Evolutionary conservation across 2,329 filamentous ascomycete species (phyloP).

Genomic region (Juglanconis sp.): DNA sequence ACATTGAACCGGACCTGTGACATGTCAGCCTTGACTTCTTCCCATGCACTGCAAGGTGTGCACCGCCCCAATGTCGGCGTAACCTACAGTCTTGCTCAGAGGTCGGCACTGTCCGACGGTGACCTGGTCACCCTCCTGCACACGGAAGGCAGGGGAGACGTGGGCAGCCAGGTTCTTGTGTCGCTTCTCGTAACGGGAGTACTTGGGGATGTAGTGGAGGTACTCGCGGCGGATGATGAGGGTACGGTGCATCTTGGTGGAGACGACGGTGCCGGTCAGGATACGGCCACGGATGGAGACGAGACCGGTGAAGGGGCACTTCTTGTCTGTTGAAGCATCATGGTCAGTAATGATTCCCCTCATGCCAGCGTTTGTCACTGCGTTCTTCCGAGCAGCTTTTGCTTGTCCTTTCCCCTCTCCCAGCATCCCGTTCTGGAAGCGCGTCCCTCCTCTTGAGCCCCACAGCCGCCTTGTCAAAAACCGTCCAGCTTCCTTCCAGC

Average conservation of each 20-base stretch:
- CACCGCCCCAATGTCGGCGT: background rate
- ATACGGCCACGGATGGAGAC: slow-evolving; percentile 99
- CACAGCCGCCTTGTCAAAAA: background rate
- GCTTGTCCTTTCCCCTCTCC: background rate
- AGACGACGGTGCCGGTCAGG: slow-evolving; percentile 97
- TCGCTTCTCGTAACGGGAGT: slow-evolving; percentile 99
- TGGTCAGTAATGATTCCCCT: slow-evolving; percentile 18
- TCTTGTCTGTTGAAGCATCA: slow-evolving; percentile 76
- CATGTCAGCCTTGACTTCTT: slow-evolving; percentile 16
- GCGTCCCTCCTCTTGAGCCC: background rate
- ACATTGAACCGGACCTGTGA: slow-evolving; percentile 96
- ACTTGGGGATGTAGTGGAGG: slow-evolving; percentile 99
- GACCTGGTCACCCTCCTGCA: slow-evolving; percentile 98
- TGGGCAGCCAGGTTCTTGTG: slow-evolving; percentile 99
- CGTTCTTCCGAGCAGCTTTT: background rate
- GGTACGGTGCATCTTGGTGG: slow-evolving; percentile 99
- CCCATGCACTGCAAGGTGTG: background rate
- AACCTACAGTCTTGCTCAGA: slow-evolving; percentile 97
- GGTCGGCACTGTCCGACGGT: slow-evolving; percentile 99
- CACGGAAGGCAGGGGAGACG: slow-evolving; percentile 99
- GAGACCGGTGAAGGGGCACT: slow-evolving; percentile 99
- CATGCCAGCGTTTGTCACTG: background rate
- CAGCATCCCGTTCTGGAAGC: background rate
- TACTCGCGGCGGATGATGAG: slow-evolving; percentile 99
- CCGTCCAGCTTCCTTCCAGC: background rate